These are phyloP conservation scores for Helicosporidium sp. DNA, from an alignment of 139 green algal genomes.

Conservation along the genomic window DNA sequence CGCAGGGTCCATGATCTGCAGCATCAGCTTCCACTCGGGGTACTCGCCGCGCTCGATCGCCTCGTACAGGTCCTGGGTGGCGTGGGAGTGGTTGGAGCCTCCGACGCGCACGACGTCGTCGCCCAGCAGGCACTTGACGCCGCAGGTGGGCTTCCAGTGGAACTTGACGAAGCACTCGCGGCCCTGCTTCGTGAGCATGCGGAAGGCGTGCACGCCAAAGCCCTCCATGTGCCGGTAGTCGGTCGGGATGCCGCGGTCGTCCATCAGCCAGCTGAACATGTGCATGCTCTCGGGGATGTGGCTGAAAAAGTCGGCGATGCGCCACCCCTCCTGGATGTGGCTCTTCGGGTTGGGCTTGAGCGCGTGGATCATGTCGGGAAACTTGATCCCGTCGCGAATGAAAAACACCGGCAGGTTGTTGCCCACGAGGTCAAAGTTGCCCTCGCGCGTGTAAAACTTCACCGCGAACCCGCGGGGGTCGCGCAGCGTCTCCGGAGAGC, in stretches of 20 bases:
- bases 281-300: slow-evolving; percentile 75
- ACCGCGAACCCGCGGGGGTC: slow-evolving; percentile 87
- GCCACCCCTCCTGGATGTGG: slow-evolving; percentile 86
- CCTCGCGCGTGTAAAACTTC: slow-evolving; percentile 93
- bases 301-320: slow-evolving; percentile 91
- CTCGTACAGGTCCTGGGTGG: slow-evolving; percentile 88
- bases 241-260: slow-evolving; percentile 72
- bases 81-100: slow-evolving; percentile 81
- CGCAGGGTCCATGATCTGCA: slow-evolving; percentile 76
- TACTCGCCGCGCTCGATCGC: slow-evolving; percentile 68
- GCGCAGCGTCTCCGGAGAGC: slow-evolving; percentile 73
- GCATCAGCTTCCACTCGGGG: slow-evolving; percentile 78
- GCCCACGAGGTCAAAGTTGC: slow-evolving; percentile 73
- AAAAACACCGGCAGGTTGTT: slow-evolving; percentile 89
- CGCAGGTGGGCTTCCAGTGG: slow-evolving; percentile 81
- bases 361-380: slow-evolving; percentile 86
- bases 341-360: slow-evolving; percentile 93
- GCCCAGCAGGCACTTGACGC: slow-evolving; percentile 66
- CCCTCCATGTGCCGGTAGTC: slow-evolving; percentile 82
- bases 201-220: slow-evolving; percentile 93
- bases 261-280: slow-evolving; percentile 89
- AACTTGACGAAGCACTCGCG: slow-evolving; percentile 82
- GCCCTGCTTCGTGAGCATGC: slow-evolving; percentile 60
- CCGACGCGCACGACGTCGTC: slow-evolving; percentile 75
- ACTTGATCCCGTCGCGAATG: slow-evolving; percentile 85